Base-by-base conservation (phyloP, 495 filamentous ascomycete species). In the Penicillium bialowiezense region DNA sequence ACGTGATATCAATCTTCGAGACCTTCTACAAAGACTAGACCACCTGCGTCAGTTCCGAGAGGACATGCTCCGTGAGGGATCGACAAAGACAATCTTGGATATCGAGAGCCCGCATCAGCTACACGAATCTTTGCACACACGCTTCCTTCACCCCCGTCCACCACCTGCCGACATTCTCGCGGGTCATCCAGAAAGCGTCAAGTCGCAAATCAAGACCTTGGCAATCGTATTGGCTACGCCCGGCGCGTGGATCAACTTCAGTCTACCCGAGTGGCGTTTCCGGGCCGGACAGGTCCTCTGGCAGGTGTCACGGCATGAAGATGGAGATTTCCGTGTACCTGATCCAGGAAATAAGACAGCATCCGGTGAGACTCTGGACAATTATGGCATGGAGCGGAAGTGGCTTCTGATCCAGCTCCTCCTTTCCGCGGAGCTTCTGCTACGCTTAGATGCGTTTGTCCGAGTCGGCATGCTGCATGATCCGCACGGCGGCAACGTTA, bases 331-430 rank as follows among this genome's bases (percentile, higher is more conserved):
- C 37, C 60, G 79, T 26, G 70, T 73, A 2, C 50, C 65, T 7
- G 61, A 64, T 13, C 65, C 68, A 38, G 69, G 71, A 5, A 63
- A 61, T 12, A 65, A 73, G 2, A 63, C 32, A 5, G 19, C 65
- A 5, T 60, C 72, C 2, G 67, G 67, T 13, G 59, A 61, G 32
- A 51, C 61, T 5, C 56, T 67, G 58, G 55, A 67, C 38, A 66
- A 68, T 35, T 58, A 64, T 12, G 71, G 72, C 14, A 63, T 74
- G 24, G 80, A 85, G 48, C 79, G 86, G 52, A 90, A 90, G 48
- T 90, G 88, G 81, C 65, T 92, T 18, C 68, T 95, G 6, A 72
- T 95, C 9, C 90, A 95, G 65, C 82, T 93, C 52, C 69, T 90
- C 17, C 73, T 95, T 14, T 73, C 88, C 6, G 87, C 83, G 31